These are phyloP conservation scores for Fomes fomentarius DNA, from an alignment of 1,284 basidiomycete genomes.

Conservation along the genomic window DNA sequence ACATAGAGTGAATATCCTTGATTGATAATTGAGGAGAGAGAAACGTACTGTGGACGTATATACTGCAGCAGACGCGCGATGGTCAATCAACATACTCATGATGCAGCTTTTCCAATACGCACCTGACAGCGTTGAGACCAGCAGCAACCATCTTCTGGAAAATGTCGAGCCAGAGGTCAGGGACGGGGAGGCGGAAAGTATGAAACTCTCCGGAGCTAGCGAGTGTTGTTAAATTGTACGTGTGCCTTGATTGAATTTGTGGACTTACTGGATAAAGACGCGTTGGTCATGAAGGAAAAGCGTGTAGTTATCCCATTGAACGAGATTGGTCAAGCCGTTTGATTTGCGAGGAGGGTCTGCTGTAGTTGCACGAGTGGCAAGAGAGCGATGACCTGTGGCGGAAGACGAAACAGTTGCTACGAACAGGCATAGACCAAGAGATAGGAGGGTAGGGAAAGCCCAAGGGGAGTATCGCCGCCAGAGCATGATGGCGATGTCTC, in stretches of 20 bases:
- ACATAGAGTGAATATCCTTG: background rate
- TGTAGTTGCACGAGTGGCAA: background rate
- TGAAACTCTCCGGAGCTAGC: conserved; percentile 77
- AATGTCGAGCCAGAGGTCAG: conserved; percentile 81
- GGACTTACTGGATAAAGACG: conserved; percentile 51
- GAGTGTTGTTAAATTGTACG: background rate
- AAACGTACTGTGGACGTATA: conserved; percentile 64
- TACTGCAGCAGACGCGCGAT: conserved; percentile 38
- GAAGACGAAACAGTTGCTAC: background rate
- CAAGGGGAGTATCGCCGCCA: conserved; percentile 21
- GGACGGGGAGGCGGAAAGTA: conserved; percentile 80
- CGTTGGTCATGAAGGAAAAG: conserved; percentile 34
- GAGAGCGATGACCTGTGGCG: background rate
- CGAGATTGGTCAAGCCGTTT: conserved; percentile 32
- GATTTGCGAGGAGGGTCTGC: conserved; percentile 34
- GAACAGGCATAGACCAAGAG: conserved; percentile 16
- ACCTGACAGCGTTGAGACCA: conserved; percentile 69
- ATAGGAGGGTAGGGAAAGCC: conserved; percentile 19
- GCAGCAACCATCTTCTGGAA: conserved; percentile 82
- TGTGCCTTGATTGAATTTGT: no score
- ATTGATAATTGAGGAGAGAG: background rate
- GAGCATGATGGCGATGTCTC: conserved; percentile 6
- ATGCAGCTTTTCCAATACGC: background rate
- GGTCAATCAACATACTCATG: background rate
- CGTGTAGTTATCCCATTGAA: conserved; percentile 39